Base-by-base conservation (phyloP, 23 red algal species). In the Agarophyton chilense region DNA sequence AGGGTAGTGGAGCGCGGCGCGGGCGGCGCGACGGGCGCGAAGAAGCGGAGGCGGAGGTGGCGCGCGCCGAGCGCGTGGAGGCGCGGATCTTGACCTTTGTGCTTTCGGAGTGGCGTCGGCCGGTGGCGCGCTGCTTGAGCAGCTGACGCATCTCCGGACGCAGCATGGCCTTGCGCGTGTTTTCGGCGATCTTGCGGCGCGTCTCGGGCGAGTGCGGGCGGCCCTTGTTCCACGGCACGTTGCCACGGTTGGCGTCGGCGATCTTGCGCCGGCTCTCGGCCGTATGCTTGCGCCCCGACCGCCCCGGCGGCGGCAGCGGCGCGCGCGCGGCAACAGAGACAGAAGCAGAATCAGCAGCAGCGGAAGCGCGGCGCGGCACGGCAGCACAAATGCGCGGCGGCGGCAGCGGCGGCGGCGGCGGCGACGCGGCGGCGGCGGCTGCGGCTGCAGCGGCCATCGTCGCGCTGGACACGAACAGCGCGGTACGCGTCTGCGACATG, bases 191-290 rank as follows among this genome's bases (percentile, higher is more conserved):
- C 54, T 94, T 94, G 24, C 75, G 87, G 18, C 73, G 80, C 29
- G 96, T 98, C 81, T 94, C 96, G 10, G 79, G 89, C 22, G 84
- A 91, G 33, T 98, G 96, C 25, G 88, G 51, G 19, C 77, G 75
- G 32, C 96, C 96, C 85, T 94, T 94, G 42, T 98, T 98, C 96
- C 96, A 98, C 36, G 96, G 96, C 40, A 95, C 75, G 18, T 84
- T 74, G 21, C 96, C 96, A 32, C 89, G 88, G 39, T 91, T 94
- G 25, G 91, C 96, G 33, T 58, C 64, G 9, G 86, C 79, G 24
- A 98, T 98, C 63, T 98, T 98, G 26, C 78, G 81, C 29, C 73
- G 72, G 36, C 79, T 47, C 81, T 90, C 86, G 0, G 76, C 56
- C 28, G 87, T 92, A 71, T 98, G 96, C 40, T 32, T 42, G 66